Percentiles rank a stretch among this genome's conserved stretches.
phyloP scores from a whole-genome alignment of 2,329 filamentous ascomycete species.

The Calonectria pteridis region DNA sequence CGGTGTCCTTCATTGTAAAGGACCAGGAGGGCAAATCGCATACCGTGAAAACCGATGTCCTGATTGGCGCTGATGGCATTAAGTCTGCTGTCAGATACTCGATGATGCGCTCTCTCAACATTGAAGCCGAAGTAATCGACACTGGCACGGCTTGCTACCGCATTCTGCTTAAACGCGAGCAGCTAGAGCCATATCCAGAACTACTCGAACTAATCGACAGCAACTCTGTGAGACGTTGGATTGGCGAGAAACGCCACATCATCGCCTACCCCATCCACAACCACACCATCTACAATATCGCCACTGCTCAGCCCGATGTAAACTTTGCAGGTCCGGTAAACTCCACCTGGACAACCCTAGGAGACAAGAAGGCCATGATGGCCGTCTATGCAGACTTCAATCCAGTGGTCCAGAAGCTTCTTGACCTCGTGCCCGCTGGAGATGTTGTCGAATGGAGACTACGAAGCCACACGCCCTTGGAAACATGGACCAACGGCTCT shows the following conservation, averaged over 20 bases:
- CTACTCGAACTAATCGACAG: conserved; percentile 25
- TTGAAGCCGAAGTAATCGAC: not conserved
- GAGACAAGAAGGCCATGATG: conserved; percentile 29
- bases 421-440: conserved; percentile 15
- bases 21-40: not conserved
- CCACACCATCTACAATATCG: conserved; percentile 29
- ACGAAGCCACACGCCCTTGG: conserved; percentile 22
- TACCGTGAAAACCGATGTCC: conserved; percentile 18
- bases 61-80: conserved; percentile 30
- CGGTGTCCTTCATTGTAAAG: not conserved
- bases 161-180: not conserved
- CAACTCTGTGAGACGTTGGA: conserved; percentile 12
- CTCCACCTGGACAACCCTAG: conserved; percentile 29
- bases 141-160: not conserved
- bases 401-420: not conserved
- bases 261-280: conserved; percentile 32
- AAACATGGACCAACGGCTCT: conserved; percentile 12
- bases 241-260: conserved; percentile 24
- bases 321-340: conserved; percentile 28
- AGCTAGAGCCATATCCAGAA: not conserved
- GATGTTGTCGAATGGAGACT: conserved; percentile 28
- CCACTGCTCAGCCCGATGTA: conserved; percentile 16
- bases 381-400: conserved; percentile 25
- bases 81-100: conserved; percentile 30
- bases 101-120: conserved; percentile 11